These are phyloP conservation scores for Westerdykella ornata DNA, from an alignment of 2,329 filamentous ascomycete species.

Conservation along the genomic window DNA sequence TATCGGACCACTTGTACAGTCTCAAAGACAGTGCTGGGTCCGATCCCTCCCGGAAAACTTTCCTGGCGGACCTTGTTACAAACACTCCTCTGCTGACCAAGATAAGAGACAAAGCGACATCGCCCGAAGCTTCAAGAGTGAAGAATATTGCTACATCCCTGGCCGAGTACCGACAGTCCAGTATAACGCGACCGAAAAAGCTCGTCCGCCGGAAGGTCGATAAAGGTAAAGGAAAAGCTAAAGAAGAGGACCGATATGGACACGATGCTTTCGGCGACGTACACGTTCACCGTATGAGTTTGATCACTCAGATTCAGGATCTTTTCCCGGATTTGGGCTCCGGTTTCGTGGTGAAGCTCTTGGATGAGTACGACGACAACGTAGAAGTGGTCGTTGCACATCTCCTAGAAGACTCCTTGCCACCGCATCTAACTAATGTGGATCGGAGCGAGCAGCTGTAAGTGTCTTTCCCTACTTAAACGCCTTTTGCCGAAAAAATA, in stretches of 20 bases:
- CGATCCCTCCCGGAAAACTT: constrained; percentile 44
- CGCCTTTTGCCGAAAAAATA: not conserved
- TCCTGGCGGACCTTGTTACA: constrained; percentile 77
- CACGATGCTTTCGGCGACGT: constrained; percentile 44
- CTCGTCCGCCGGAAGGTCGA: constrained; percentile 53
- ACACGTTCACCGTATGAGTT: constrained; percentile 74
- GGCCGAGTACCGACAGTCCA: constrained; percentile 50
- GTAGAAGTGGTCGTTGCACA: constrained; percentile 74
- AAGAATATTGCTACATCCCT: constrained; percentile 57
- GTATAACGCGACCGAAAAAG: constrained; percentile 48
- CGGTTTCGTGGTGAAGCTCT: constrained; percentile 69
- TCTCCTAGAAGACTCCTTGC: constrained; percentile 70
- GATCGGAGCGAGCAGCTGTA: constrained; percentile 61
- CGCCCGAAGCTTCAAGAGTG: constrained; percentile 48
- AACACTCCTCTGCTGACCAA: constrained; percentile 67
- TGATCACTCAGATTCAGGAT: constrained; percentile 86
- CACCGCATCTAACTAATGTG: constrained; percentile 56
- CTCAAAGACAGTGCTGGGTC: constrained; percentile 60
- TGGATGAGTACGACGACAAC: constrained; percentile 72
- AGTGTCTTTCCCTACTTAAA: constrained; percentile 1
- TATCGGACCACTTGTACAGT: constrained; percentile 78
- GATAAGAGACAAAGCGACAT: constrained; percentile 50
- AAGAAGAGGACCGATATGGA: constrained; percentile 28
- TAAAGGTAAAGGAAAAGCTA: constrained; percentile 56
- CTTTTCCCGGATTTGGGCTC: constrained; percentile 83